Evolutionary conservation across 192 early-diverging fungal species (phyloP).

Genomic region (Entomortierella parvispora): DNA sequence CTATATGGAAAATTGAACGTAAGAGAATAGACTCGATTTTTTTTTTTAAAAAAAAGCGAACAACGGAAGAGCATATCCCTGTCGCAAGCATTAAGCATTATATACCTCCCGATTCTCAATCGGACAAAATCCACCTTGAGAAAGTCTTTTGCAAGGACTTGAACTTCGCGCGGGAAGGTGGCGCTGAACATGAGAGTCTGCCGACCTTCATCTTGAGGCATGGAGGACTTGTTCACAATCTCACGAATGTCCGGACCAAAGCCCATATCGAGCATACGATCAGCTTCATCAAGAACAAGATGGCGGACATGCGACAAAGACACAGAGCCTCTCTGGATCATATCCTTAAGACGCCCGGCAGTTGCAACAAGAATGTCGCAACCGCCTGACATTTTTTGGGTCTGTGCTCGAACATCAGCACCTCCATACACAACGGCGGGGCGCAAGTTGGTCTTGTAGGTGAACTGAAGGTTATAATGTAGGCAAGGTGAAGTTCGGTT

Average conservation of each 20-base stretch:
- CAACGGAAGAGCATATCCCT: no score
- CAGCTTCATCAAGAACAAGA: constrained; percentile 85
- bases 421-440: constrained; percentile 88
- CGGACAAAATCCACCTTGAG: constrained; percentile 84
- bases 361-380: constrained; percentile 96
- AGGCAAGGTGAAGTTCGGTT: no score
- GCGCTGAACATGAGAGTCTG: constrained; percentile 98
- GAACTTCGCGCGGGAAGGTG: constrained; percentile 93
- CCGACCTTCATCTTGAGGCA: constrained; percentile 73
- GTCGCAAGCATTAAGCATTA: no score
- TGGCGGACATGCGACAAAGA: constrained; percentile 77
- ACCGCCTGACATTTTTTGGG: constrained; percentile 84
- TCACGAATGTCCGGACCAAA: constrained; percentile 93
- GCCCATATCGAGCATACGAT: constrained; percentile 97
- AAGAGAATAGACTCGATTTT: no score
- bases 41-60: no score
- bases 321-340: constrained; percentile 87
- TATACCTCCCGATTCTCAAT: constrained; percentile 77
- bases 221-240: constrained; percentile 79
- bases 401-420: constrained; percentile 82
- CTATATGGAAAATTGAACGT: no score
- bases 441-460: constrained; percentile 35
- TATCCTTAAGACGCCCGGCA: constrained; percentile 92
- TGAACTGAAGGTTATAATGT: constrained; percentile 11
- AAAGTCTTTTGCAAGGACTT: constrained; percentile 93